A percentile compares a stretch with the other conserved stretches of the same genome.
These are phyloP conservation scores for Scheffersomyces spartinae DNA, from an alignment of 805 yeast species.

Conservation along the genomic window DNA sequence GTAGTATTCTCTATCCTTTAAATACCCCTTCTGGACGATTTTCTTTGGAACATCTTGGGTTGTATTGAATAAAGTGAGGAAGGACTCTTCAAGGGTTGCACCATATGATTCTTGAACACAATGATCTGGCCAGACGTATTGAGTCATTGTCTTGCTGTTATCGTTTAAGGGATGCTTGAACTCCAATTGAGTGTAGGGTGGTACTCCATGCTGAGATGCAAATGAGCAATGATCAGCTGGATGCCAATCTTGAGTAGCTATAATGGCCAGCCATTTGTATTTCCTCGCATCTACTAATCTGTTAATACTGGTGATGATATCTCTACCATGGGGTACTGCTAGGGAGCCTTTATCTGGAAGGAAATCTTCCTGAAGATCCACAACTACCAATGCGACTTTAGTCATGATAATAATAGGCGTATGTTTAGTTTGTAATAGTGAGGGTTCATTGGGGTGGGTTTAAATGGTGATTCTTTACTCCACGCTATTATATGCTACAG, in stretches of 20 bases:
- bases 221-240: conserved; percentile 71
- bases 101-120: conserved; percentile 70
- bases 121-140: conserved; percentile 83
- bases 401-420: too few relatives aligned
- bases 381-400: conserved; percentile 49
- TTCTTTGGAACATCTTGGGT: conserved; percentile 24
- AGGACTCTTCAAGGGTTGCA: conserved; percentile 43
- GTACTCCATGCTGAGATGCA: conserved; percentile 51
- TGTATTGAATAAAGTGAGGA: conserved; percentile 24
- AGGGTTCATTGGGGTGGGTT: too few relatives aligned
- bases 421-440: too few relatives aligned
- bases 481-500: too few relatives aligned
- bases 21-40: conserved; percentile 58
- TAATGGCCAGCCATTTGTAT: conserved; percentile 49
- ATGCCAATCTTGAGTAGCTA: conserved; percentile 86
- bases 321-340: conserved; percentile 58
- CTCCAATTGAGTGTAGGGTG: conserved; percentile 39
- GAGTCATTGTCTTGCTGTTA: conserved; percentile 17
- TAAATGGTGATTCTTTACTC: too few relatives aligned
- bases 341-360: conserved; percentile 68
- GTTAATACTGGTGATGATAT: conserved; percentile 41
- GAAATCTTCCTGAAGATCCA: conserved; percentile 84
- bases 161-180: conserved; percentile 39
- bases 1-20: conserved; percentile 69
- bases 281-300: conserved; percentile 28